Evolutionary conservation across 306 rosid genomes (phyloP).

Genomic region (Ziziphus jujuba): DNA sequence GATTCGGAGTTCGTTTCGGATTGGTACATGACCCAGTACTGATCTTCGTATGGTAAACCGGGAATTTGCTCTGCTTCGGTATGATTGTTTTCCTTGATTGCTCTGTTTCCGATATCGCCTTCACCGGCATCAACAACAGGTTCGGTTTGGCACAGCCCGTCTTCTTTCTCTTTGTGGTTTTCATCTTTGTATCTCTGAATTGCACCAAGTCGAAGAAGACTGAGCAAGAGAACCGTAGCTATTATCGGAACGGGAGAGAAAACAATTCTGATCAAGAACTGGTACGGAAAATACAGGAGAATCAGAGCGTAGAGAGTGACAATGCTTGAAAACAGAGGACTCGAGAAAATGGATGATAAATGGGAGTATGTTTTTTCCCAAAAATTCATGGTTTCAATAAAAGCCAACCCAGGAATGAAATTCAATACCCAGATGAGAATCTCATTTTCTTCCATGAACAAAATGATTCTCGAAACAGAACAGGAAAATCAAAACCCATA

Average conservation of each 20-base stretch:
- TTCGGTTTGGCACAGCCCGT: not conserved
- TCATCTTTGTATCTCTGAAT: slow-evolving; percentile 43
- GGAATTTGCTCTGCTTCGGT: slow-evolving; percentile 20
- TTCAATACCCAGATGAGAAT: slow-evolving; percentile 25
- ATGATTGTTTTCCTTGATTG: slow-evolving; percentile 4
- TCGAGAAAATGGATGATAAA: slow-evolving; percentile 35
- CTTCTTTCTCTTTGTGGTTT: not conserved
- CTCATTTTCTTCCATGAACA: slow-evolving; percentile 32
- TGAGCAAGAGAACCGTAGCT: slow-evolving; percentile 45
- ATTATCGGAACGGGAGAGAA: slow-evolving; percentile 60
- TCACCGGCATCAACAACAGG: not conserved
- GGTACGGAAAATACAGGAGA: slow-evolving; percentile 56
- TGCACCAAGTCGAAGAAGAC: slow-evolving; percentile 73
- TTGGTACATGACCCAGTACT: slow-evolving; percentile 18
- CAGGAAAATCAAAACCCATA: slow-evolving; percentile 38
- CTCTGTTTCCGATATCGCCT: not conserved
- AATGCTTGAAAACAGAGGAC: slow-evolving; percentile 69
- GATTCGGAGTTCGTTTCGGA: slow-evolving; percentile 31
- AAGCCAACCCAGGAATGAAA: slow-evolving; percentile 16
- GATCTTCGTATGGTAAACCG: slow-evolving; percentile 30
- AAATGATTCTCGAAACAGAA: not conserved
- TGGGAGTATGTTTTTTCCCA: slow-evolving; percentile 27
- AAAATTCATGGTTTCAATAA: slow-evolving; percentile 29
- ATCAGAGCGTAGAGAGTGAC: slow-evolving; percentile 54
- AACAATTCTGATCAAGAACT: slow-evolving; percentile 37